These are phyloP conservation scores for Nadsonia starkeyi-henricii DNA, from an alignment of 1,139 yeast species.

Conservation along the genomic window DNA sequence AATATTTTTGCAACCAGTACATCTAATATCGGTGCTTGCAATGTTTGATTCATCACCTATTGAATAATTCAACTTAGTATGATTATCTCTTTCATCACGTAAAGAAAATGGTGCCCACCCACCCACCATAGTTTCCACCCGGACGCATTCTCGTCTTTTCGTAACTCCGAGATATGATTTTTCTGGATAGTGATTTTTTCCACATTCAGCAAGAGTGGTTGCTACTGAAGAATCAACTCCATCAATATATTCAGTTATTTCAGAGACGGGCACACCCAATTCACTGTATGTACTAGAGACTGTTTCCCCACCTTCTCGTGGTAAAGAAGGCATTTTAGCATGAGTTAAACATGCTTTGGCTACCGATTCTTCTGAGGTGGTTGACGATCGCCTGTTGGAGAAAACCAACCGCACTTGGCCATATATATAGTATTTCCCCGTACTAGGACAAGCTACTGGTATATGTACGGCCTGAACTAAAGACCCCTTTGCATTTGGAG, in stretches of 20 bases:
- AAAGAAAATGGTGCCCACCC: not conserved
- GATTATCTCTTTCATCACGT: not conserved
- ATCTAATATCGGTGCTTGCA: no score
- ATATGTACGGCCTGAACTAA: slow-evolving; percentile 22
- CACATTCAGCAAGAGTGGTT: not conserved
- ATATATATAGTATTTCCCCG: slow-evolving; percentile 23
- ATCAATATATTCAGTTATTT: no score
- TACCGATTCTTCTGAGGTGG: not conserved
- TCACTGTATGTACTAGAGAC: not conserved
- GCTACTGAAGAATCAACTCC: not conserved
- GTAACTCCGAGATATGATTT: not conserved
- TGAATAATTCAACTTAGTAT: no score
- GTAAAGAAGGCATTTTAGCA: not conserved
- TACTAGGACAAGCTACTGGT: slow-evolving; percentile 21
- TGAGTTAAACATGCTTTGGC: not conserved
- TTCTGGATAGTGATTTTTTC: not conserved
- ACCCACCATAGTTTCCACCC: not conserved
- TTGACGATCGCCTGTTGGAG: slow-evolving; percentile 18
- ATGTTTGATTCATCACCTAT: no score
- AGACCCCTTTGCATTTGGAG: slow-evolving; percentile 4
- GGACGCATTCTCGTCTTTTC: not conserved
- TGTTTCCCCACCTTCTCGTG: not conserved
- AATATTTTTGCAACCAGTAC: no score
- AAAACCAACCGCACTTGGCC: slow-evolving; percentile 28
- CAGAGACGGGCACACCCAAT: not conserved